These are phyloP conservation scores for Austroboletus novae-zelandiae DNA, from an alignment of 1,284 basidiomycete genomes.

Conservation along the genomic window DNA sequence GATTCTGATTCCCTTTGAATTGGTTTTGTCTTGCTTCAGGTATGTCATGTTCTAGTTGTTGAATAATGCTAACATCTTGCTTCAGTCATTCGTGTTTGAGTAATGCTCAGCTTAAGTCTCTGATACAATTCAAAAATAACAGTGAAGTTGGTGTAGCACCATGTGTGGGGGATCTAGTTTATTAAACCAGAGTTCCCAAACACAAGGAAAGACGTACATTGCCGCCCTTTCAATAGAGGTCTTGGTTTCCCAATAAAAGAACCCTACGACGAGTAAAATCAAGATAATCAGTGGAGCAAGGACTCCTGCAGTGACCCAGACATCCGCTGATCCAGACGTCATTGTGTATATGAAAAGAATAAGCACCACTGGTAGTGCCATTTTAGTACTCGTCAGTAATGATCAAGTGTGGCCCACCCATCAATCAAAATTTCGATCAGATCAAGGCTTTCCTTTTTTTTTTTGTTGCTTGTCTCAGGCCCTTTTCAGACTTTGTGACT, in stretches of 20 bases:
- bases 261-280: slow-evolving; percentile 31
- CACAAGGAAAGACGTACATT: slow-evolving; percentile 25
- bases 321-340: slow-evolving; percentile 36
- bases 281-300: slow-evolving; percentile 38
- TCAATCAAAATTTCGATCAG: slow-evolving; percentile 32
- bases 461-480: slow-evolving; percentile 4
- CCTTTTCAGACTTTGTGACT: slow-evolving; percentile 2
- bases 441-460: slow-evolving; percentile 32
- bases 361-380: slow-evolving; percentile 25
- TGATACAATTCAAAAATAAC: slow-evolving; percentile 41
- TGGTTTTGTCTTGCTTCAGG: too few species aligned
- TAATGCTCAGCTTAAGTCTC: too few species aligned
- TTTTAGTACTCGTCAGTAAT: slow-evolving; percentile 6
- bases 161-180: slow-evolving; percentile 35
- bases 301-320: slow-evolving; percentile 38
- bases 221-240: slow-evolving; percentile 34
- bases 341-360: slow-evolving; percentile 42
- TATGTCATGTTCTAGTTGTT: too few species aligned
- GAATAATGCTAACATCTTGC: too few species aligned
- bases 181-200: neutral
- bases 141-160: slow-evolving; percentile 41
- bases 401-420: slow-evolving; percentile 17
- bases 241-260: slow-evolving; percentile 41
- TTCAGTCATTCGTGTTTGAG: too few species aligned
- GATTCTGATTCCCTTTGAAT: too few species aligned